Conservation (phyloP, 1,284 basidiomycete genomes). For the Ustilago lituana region DNA sequence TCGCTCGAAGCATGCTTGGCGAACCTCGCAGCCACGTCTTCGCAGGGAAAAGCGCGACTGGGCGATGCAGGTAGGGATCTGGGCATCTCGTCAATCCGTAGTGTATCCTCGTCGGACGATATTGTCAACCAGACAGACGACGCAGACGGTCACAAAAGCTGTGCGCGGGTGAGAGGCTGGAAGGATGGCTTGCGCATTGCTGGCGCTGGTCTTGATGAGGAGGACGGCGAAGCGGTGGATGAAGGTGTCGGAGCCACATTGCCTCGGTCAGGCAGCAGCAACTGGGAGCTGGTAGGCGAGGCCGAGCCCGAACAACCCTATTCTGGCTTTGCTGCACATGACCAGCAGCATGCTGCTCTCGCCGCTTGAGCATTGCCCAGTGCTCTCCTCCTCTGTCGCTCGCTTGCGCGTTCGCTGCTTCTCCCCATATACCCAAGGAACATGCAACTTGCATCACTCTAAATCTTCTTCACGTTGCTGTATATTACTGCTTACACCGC, state of each 20-base stretch:
- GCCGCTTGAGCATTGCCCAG: constrained; percentile 15
- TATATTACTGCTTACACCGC: constrained; percentile 11
- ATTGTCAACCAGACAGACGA: constrained; percentile 26
- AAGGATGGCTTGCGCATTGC: constrained; percentile 48
- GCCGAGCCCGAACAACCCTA: constrained; percentile 16
- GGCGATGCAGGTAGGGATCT: constrained; percentile 34
- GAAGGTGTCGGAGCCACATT: constrained; percentile 8
- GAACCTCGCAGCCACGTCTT: constrained; percentile 32
- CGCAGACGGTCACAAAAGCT: constrained; percentile 5
- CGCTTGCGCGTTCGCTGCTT: not conserved
- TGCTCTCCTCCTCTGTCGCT: not conserved
- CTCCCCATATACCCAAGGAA: constrained; percentile 19
- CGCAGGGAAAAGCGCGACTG: constrained; percentile 29
- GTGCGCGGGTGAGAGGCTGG: constrained; percentile 39
- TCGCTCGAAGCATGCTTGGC: constrained; percentile 46
- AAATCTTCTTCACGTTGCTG: constrained; percentile 3
- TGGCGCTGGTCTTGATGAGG: constrained; percentile 29
- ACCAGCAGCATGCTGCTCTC: constrained; percentile 14
- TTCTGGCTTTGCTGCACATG: not conserved
- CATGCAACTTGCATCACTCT: not conserved
- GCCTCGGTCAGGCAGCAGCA: constrained; percentile 42
- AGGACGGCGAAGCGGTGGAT: not conserved
- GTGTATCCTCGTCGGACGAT: constrained; percentile 35
- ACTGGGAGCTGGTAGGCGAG: constrained; percentile 45
- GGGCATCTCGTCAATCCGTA: constrained; percentile 43